Base-by-base conservation (phyloP, 202 grass and related monocot species). In the Setaria italica region DNA sequence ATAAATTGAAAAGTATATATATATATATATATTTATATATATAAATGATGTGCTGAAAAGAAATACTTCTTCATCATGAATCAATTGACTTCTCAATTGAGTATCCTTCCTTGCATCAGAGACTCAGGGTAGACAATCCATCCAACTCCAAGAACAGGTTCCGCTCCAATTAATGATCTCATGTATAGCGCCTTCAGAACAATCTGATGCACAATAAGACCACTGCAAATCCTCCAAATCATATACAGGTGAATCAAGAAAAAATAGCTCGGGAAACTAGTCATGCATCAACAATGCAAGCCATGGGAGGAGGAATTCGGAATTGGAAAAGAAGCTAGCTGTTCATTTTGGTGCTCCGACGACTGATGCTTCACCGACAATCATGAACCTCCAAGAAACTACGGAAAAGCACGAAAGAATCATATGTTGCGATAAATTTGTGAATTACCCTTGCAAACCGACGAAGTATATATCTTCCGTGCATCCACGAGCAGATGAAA, bases 401-500 rank as follows among this genome's bases (percentile, higher is more conserved):
- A 55, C 15, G 14, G 34, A n/a, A 16, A 53, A 81, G 1, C n/a
- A 17, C 3, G 1, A 80, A 41, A 4, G 1, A 41, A 67, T 80
- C 30, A 81, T 43, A 7, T 43, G n/a, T 2, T 11, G 6, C 2
- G 6, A 55, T 5, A 41, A 80, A 21, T 16, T 43, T 70, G 1
- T 25, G 39, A 46, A 11, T 70, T 68, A 20, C 42, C 29, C 39
- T 48, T 58, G 47, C 32, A 49, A 30, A 50, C 30, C 13, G 29
- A 63, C 29, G 29, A 63, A 63, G 29, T 33, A 15, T 63, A 12
- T 33, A 33, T 63, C 60, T 63, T 29, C 1, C 73, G 73, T 80
- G 88, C 74, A 87, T 79, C 74, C 84, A 70, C 80, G 30, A 90
- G 88, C 67, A 90, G 88, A 90, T 90, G 88, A 90, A 90, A 90